Conservation (phyloP, 495 filamentous ascomycete genomes). For the Annulohypoxylon moriforme region DNA sequence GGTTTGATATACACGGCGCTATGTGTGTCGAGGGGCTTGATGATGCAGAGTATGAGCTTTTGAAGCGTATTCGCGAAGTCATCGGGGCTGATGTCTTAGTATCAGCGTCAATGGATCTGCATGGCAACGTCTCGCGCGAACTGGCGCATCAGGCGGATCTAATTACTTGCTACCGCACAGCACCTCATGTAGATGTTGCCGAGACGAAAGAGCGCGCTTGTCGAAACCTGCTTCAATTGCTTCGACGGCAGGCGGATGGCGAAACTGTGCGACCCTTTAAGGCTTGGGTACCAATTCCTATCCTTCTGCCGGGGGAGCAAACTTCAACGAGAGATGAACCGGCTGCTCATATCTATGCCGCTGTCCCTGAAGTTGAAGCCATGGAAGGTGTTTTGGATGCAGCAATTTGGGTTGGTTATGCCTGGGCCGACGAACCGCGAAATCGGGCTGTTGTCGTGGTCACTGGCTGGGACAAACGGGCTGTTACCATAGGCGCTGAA, state of each 20-base stretch:
- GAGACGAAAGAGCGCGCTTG: conserved; percentile 68
- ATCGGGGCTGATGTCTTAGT: conserved; percentile 63
- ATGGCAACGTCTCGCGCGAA: conserved; percentile 66
- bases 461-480: conserved; percentile 61
- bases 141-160: conserved; percentile 64
- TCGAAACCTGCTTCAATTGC: conserved; percentile 60
- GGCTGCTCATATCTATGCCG: conserved; percentile 64
- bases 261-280: conserved; percentile 58
- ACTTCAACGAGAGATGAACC: conserved; percentile 68
- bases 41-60: conserved; percentile 64
- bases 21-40: conserved; percentile 67
- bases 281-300: conserved; percentile 66
- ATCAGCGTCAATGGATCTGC: conserved; percentile 68
- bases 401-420: conserved; percentile 69
- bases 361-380: conserved; percentile 59
- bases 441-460: conserved; percentile 65
- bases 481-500: conserved; percentile 54
- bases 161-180: conserved; percentile 68
- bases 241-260: conserved; percentile 41
- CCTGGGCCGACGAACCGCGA: conserved; percentile 69
- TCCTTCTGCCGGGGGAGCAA: conserved; percentile 67
- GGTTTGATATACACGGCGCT: conserved; percentile 70
- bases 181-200: conserved; percentile 63
- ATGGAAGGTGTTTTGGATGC: conserved; percentile 61
- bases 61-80: conserved; percentile 59